Conservation (phyloP, 495 filamentous ascomycete genomes). For the Acidomyces sp. region DNA sequence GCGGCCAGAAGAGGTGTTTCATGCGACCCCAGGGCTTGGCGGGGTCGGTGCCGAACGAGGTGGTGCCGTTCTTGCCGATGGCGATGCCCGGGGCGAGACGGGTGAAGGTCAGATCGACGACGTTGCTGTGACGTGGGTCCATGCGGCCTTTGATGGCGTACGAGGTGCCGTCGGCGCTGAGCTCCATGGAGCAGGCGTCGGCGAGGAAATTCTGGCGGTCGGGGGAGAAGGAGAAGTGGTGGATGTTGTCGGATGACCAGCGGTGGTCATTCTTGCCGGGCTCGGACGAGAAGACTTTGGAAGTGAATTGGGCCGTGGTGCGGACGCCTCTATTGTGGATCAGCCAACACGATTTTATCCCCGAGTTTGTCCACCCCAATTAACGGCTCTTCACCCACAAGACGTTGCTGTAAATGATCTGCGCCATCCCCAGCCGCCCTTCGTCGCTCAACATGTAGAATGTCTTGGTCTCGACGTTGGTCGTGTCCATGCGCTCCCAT, state of each 20-base stretch:
- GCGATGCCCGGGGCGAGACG: slow-evolving; percentile 67
- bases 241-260: slow-evolving; percentile 68
- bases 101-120: slow-evolving; percentile 75
- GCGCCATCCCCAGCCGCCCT: slow-evolving; percentile 63
- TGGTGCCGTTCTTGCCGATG: slow-evolving; percentile 74
- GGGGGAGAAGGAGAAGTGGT: slow-evolving; percentile 69
- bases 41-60: slow-evolving; percentile 72
- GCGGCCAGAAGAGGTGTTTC: slow-evolving; percentile 85
- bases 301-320: slow-evolving; percentile 81
- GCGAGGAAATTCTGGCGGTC: slow-evolving; percentile 71
- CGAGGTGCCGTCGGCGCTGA: slow-evolving; percentile 67
- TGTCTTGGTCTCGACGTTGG: slow-evolving; percentile 87
- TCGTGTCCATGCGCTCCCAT: slow-evolving; percentile 71
- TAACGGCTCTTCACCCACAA: slow-evolving; percentile 46
- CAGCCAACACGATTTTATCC: slow-evolving; percentile 9
- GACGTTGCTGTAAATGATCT: slow-evolving; percentile 97
- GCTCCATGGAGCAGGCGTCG: slow-evolving; percentile 63
- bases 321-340: slow-evolving; percentile 88
- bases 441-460: slow-evolving; percentile 80
- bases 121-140: slow-evolving; percentile 54
- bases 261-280: slow-evolving; percentile 51
- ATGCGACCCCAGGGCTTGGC: slow-evolving; percentile 81
- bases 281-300: slow-evolving; percentile 73
- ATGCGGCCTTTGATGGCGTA: slow-evolving; percentile 89
- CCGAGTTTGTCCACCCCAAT: not conserved